Conservation (phyloP, 768 basidiomycete species). For the Boletus speciosus region DNA sequence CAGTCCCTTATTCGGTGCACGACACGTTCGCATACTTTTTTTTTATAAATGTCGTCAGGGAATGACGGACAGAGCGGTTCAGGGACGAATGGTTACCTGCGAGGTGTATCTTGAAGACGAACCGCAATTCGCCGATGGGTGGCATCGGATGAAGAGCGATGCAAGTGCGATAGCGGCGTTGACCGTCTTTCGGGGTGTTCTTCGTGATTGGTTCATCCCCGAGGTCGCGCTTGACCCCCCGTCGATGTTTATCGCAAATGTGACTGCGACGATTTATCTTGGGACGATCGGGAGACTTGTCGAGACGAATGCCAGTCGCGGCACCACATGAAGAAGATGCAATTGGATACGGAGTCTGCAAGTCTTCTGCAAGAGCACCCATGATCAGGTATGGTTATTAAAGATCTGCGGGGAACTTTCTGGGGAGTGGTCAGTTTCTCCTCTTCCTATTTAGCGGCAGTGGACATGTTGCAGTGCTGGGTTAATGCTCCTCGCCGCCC, state of each 20-base stretch:
- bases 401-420: neutral
- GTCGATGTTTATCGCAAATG: neutral
- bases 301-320: neutral
- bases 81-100: neutral
- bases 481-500: no score
- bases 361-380: slow-evolving; percentile 1
- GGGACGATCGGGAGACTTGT: neutral
- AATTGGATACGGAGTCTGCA: neutral
- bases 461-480: neutral
- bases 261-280: fast-evolving
- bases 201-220: neutral
- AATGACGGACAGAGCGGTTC: neutral
- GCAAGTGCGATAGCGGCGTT: no score
- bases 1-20: neutral
- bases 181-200: neutral
- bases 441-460: neutral
- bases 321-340: no score
- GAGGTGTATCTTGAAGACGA: neutral
- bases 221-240: neutral
- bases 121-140: neutral
- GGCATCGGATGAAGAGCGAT: neutral
- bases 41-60: neutral
- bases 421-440: neutral
- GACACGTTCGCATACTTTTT: neutral
- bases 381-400: neutral